Evolutionary conservation across 768 basidiomycete species (phyloP).

Genomic region (Lentinula edodes): DNA sequence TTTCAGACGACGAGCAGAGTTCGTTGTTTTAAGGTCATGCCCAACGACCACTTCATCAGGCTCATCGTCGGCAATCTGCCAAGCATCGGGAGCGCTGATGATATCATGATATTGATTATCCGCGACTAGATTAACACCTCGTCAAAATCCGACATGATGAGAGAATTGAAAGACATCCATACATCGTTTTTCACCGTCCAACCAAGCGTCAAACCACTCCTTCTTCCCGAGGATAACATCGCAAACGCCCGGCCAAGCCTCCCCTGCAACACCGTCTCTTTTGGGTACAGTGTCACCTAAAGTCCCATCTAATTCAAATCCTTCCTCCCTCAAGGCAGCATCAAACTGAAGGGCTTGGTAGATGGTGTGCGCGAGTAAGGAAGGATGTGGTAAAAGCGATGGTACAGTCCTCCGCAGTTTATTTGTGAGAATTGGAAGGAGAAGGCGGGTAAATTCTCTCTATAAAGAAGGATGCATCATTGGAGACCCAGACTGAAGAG

Average conservation of each 20-base stretch:
- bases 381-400: slow-evolving; percentile 66
- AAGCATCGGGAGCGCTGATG: slow-evolving; percentile 77
- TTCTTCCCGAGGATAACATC: slow-evolving; percentile 75
- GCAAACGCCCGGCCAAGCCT: slow-evolving; percentile 72
- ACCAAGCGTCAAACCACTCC: slow-evolving; percentile 91
- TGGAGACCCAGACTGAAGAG: neutral
- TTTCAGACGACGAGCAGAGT: slow-evolving; percentile 78
- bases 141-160: neutral
- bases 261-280: slow-evolving; percentile 25
- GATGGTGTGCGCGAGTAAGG: slow-evolving; percentile 90
- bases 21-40: slow-evolving; percentile 54
- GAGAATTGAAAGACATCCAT: slow-evolving; percentile 26
- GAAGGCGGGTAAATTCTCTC: slow-evolving; percentile 78
- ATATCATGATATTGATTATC: slow-evolving; percentile 85
- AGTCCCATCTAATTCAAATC: slow-evolving; percentile 58
- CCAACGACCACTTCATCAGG: slow-evolving; percentile 31
- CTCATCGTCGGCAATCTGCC: slow-evolving; percentile 73
- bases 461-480: slow-evolving; percentile 22
- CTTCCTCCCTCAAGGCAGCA: slow-evolving; percentile 65
- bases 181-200: slow-evolving; percentile 88
- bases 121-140: slow-evolving; percentile 49
- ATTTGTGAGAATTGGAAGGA: slow-evolving; percentile 70
- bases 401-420: slow-evolving; percentile 77
- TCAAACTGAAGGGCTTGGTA: slow-evolving; percentile 92
- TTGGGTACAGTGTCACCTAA: neutral